Conservation (phyloP, 75 land plant genomes). For the Isoetes taiwanensis region DNA sequence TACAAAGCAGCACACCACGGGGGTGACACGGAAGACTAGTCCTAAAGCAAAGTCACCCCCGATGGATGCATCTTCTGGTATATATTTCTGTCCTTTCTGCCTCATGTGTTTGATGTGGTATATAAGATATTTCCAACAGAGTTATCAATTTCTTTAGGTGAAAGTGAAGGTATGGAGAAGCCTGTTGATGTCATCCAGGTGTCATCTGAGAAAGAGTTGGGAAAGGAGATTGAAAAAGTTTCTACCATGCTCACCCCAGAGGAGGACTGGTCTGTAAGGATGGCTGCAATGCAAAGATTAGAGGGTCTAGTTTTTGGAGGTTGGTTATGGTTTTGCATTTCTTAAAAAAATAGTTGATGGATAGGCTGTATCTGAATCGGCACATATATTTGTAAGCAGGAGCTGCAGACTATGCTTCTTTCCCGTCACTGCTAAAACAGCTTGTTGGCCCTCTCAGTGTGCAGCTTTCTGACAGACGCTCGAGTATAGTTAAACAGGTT, state of each 20-base stretch:
- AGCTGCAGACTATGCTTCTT: background rate
- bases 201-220: background rate
- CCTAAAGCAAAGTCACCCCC: background rate
- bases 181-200: background rate
- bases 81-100: too few relatives aligned
- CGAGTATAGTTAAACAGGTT: slow-evolving; percentile 6
- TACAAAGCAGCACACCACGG: too few relatives aligned
- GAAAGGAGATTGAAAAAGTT: background rate
- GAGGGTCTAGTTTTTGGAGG: slow-evolving; percentile 2
- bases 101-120: background rate
- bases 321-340: too few relatives aligned
- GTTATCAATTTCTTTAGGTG: background rate
- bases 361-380: background rate
- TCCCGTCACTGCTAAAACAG: background rate
- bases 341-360: background rate
- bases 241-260: background rate
- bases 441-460: background rate
- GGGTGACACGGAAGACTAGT: background rate
- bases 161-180: background rate
- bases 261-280: slow-evolving; percentile 4
- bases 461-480: slow-evolving; percentile 5
- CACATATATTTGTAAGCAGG: background rate
- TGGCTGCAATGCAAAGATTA: slow-evolving; percentile 1
- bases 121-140: background rate
- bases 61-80: background rate